These are phyloP conservation scores for Talaromyces funiculosus DNA, from an alignment of 2,329 filamentous ascomycete genomes.

Conservation along the genomic window DNA sequence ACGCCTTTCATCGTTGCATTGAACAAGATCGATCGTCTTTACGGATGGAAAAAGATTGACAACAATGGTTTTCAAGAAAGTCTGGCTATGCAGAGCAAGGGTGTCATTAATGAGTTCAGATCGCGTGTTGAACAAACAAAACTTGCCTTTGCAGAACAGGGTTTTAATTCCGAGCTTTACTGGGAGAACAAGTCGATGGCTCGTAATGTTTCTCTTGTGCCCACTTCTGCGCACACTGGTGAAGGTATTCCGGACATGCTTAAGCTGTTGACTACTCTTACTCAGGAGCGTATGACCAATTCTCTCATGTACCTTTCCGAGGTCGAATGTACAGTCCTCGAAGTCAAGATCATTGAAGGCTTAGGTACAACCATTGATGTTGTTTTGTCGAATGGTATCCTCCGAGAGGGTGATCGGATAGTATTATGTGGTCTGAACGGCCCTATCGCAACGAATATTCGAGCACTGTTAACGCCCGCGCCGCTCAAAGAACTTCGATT, in stretches of 20 bases:
- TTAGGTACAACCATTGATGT: constrained; percentile 99
- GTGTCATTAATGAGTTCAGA: constrained; percentile 88
- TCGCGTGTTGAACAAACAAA: constrained; percentile 88
- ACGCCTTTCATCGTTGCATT: constrained; percentile 97
- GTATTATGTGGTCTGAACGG: constrained; percentile 96
- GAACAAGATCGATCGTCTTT: constrained; percentile 99
- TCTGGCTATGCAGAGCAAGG: constrained; percentile 81
- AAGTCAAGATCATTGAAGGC: constrained; percentile 98
- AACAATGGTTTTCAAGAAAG: constrained; percentile 98
- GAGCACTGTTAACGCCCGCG: constrained; percentile 87
- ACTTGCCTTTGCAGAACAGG: constrained; percentile 88
- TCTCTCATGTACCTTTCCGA: constrained; percentile 98
- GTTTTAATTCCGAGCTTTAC: constrained; percentile 95
- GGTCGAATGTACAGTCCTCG: constrained; percentile 93
- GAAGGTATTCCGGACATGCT: constrained; percentile 99
- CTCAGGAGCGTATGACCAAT: constrained; percentile 94
- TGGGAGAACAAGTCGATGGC: constrained; percentile 98
- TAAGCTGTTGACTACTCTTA: constrained; percentile 85
- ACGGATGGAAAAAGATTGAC: constrained; percentile 96
- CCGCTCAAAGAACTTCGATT: constrained; percentile 90
- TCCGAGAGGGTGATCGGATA: constrained; percentile 89
- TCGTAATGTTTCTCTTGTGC: constrained; percentile 88
- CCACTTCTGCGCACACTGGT: constrained; percentile 96
- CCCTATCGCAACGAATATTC: constrained; percentile 88
- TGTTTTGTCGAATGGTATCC: constrained; percentile 88